These are phyloP conservation scores for Marasmius fiardii DNA, from an alignment of 1,284 basidiomycete species.

Conservation along the genomic window DNA sequence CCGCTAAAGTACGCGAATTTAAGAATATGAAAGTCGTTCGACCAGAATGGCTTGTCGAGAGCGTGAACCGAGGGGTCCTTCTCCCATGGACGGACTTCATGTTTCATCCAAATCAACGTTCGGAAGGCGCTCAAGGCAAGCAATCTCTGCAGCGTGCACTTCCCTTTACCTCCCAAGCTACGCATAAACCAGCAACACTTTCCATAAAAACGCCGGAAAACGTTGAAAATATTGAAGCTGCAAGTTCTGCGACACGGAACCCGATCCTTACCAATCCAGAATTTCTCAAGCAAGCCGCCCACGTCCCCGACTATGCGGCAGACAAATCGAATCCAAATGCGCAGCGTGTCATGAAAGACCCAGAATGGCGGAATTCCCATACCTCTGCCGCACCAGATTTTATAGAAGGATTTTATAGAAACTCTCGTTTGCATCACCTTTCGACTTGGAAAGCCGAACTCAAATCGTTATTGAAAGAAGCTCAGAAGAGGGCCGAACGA, in stretches of 20 bases:
- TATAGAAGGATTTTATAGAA: slow-evolving; percentile 87
- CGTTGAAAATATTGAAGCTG: too few relatives aligned
- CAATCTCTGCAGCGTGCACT: slow-evolving; percentile 34
- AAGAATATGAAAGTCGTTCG: slow-evolving; percentile 84
- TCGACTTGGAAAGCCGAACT: slow-evolving; percentile 93
- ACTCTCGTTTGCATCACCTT: slow-evolving; percentile 89
- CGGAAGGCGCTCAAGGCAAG: slow-evolving; percentile 47
- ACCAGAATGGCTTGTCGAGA: slow-evolving; percentile 87
- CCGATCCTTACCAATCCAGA: slow-evolving; percentile 39
- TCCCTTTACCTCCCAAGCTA: slow-evolving; percentile 12
- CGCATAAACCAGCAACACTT: too few relatives aligned
- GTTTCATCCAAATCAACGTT: slow-evolving; percentile 45
- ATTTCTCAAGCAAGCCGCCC: slow-evolving; percentile 35
- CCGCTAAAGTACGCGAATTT: slow-evolving; percentile 87
- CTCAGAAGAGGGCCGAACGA: slow-evolving; percentile 66
- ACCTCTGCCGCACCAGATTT: slow-evolving; percentile 87
- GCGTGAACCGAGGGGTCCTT: slow-evolving; percentile 60
- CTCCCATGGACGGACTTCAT: slow-evolving; percentile 75
- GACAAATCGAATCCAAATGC: slow-evolving; percentile 68
- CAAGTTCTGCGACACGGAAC: slow-evolving; percentile 9
- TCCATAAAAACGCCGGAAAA: background rate
- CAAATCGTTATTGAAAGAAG: slow-evolving; percentile 76
- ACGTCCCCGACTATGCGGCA: slow-evolving; percentile 60
- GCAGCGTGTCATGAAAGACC: slow-evolving; percentile 72
- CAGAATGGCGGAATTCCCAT: slow-evolving; percentile 82